phyloP scores from a whole-genome alignment of 495 filamentous ascomycete genomes.

The Mytilinidion resinicola region DNA sequence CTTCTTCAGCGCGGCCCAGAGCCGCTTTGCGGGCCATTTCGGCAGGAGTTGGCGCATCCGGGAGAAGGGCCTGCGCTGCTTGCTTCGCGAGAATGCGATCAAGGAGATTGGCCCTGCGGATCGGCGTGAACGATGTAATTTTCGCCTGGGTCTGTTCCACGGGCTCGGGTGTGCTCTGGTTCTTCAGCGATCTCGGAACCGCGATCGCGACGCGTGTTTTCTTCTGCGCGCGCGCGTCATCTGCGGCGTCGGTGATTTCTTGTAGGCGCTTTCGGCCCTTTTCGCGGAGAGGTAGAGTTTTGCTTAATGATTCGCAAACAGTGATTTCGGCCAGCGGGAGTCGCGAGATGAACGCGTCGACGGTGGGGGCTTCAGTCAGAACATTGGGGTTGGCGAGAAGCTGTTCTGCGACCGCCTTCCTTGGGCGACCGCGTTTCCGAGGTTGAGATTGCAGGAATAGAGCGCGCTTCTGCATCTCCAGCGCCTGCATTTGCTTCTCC shows the following conservation, averaged over 20 bases:
- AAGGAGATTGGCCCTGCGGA: constrained; percentile 41
- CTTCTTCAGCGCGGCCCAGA: constrained; percentile 54
- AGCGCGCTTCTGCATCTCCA: not conserved
- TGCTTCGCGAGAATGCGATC: constrained; percentile 60
- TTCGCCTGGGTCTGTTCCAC: constrained; percentile 36
- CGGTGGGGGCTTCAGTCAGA: constrained; percentile 3
- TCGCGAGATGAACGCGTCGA: constrained; percentile 43
- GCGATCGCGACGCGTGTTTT: not conserved
- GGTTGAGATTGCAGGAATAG: constrained; percentile 18
- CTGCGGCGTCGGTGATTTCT: constrained; percentile 35
- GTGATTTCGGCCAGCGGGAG: constrained; percentile 53
- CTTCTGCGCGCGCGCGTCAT: constrained; percentile 17
- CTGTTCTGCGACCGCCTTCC: constrained; percentile 1
- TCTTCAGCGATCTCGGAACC: too few species aligned
- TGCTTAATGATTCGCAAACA: constrained; percentile 41
- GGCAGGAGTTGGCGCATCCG: constrained; percentile 38
- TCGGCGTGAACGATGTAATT: constrained; percentile 24
- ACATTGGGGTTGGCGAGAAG: constrained; percentile 4
- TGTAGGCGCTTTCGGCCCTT: constrained; percentile 57
- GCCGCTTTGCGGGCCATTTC: constrained; percentile 51
- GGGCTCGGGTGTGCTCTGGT: constrained; percentile 37
- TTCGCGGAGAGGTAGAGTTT: constrained; percentile 40
- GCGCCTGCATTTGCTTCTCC: not conserved
- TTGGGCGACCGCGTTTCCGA: constrained; percentile 20
- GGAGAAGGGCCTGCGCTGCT: constrained; percentile 39